Conservation (phyloP, 306 rosid genomes). For the Chamaecrista fasciculata region DNA sequence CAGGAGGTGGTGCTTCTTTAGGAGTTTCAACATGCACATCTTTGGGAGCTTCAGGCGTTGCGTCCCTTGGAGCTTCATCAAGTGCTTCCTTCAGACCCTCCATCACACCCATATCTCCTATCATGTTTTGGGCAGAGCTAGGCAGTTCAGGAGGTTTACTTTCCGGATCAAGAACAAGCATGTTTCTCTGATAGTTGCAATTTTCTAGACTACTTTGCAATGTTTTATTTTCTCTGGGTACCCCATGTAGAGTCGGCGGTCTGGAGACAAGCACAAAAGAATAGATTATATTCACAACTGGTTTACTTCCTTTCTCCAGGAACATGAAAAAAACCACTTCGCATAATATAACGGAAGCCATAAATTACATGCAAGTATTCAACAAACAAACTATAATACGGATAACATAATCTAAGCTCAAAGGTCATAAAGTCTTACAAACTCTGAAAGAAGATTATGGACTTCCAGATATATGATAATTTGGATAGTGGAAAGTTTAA, state of each 20-base stretch:
- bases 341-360: not conserved
- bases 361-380: not conserved
- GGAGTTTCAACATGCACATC: conserved; percentile 36
- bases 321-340: too few species aligned
- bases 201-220: conserved; percentile 70
- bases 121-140: conserved; percentile 39
- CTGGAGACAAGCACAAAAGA: conserved; percentile 42
- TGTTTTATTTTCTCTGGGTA: conserved; percentile 75
- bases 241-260: conserved; percentile 81
- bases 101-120: conserved; percentile 38
- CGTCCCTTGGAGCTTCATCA: conserved; percentile 34
- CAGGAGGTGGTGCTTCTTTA: conserved; percentile 30
- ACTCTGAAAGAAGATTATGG: not conserved
- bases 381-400: not conserved
- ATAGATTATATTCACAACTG: conserved; percentile 1
- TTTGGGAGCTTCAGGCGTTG: conserved; percentile 23
- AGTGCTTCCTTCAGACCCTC: conserved; percentile 39
- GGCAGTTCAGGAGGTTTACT: conserved; percentile 55
- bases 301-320: not conserved
- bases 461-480: not conserved
- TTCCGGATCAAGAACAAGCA: conserved; percentile 62
- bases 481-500: not conserved
- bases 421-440: not conserved
- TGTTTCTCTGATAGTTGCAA: conserved; percentile 66
- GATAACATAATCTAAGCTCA: not conserved